A percentile compares a stretch with the other conserved stretches of the same genome.
These are phyloP conservation scores for Fraxinus excelsior DNA, from an alignment of 257 asterid genomes.

Conservation along the genomic window DNA sequence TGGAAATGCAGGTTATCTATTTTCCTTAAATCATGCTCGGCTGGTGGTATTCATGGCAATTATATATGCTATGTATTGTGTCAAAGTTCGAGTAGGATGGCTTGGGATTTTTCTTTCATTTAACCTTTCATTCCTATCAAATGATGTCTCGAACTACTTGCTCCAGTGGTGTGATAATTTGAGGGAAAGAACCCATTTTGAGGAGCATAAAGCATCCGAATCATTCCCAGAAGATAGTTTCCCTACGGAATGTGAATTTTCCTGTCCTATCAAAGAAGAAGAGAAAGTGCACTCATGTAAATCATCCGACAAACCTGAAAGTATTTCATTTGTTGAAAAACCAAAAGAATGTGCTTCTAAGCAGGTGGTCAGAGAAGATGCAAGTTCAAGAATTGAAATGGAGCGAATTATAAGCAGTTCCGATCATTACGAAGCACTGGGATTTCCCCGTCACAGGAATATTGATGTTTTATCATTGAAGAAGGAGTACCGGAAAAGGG, in stretches of 20 bases:
- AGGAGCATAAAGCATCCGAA: constrained; percentile 63
- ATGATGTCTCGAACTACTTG: constrained; percentile 71
- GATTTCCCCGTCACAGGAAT: constrained; percentile 50
- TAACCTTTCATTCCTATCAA: constrained; percentile 86
- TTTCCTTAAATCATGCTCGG: constrained; percentile 64
- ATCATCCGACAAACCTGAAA: constrained; percentile 58
- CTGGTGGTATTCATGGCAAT: constrained; percentile 85
- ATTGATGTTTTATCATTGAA: constrained; percentile 64
- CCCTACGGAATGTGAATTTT: constrained; percentile 57
- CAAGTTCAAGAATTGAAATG: constrained; percentile 68
- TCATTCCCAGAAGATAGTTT: constrained; percentile 63
- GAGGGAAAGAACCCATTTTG: constrained; percentile 67
- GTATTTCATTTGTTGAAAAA: constrained; percentile 53
- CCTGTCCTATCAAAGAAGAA: constrained; percentile 49
- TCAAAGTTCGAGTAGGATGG: constrained; percentile 87
- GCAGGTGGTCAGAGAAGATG: constrained; percentile 70
- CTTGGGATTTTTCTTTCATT: constrained; percentile 75
- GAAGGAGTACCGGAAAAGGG: constrained; percentile 94
- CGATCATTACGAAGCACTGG: constrained; percentile 65
- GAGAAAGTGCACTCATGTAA: constrained; percentile 59
- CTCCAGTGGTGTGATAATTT: constrained; percentile 88
- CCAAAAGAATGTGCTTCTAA: constrained; percentile 54
- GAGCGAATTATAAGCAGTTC: constrained; percentile 70
- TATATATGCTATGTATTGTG: constrained; percentile 76
- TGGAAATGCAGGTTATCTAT: constrained; percentile 51